Conservation (phyloP, 2,329 filamentous ascomycete genomes). For the Colletotrichum sp. region DNA sequence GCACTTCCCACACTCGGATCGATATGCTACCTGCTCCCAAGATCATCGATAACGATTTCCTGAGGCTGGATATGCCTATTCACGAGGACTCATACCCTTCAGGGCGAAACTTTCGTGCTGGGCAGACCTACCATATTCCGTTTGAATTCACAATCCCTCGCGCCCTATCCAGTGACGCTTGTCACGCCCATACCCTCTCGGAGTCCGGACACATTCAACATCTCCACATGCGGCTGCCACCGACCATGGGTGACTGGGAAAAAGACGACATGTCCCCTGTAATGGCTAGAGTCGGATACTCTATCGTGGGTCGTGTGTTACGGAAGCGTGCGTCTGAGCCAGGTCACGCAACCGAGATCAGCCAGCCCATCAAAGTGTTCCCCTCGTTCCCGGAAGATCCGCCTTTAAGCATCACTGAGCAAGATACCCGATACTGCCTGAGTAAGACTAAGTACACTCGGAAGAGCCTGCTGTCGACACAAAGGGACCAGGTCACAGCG, state of each 20-base stretch:
- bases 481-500: conserved; percentile 53
- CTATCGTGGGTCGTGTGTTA: conserved; percentile 50
- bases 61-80: conserved; percentile 62
- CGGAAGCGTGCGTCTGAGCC: conserved; percentile 25
- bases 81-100: conserved; percentile 48
- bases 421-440: conserved; percentile 55
- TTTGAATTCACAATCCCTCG: conserved; percentile 63
- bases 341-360: conserved; percentile 42
- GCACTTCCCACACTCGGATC: conserved; percentile 52
- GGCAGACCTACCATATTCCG: conserved; percentile 54
- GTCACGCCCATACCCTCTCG: conserved; percentile 56
- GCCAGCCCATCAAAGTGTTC: conserved; percentile 54
- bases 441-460: conserved; percentile 56
- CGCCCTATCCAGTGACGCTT: conserved; percentile 61
- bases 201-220: conserved; percentile 49
- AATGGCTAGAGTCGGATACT: conserved; percentile 60
- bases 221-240: conserved; percentile 59
- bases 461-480: conserved; percentile 55
- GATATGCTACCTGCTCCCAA: conserved; percentile 55
- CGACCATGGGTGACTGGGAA: conserved; percentile 57
- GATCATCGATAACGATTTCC: conserved; percentile 55
- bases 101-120: conserved; percentile 50
- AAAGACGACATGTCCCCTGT: conserved; percentile 59
- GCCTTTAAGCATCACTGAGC: conserved; percentile 51
- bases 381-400: conserved; percentile 54